A percentile compares a stretch with the other conserved stretches of the same genome.
Conservation (phyloP, 2,329 filamentous ascomycete genomes). For the Claviceps africana region DNA sequence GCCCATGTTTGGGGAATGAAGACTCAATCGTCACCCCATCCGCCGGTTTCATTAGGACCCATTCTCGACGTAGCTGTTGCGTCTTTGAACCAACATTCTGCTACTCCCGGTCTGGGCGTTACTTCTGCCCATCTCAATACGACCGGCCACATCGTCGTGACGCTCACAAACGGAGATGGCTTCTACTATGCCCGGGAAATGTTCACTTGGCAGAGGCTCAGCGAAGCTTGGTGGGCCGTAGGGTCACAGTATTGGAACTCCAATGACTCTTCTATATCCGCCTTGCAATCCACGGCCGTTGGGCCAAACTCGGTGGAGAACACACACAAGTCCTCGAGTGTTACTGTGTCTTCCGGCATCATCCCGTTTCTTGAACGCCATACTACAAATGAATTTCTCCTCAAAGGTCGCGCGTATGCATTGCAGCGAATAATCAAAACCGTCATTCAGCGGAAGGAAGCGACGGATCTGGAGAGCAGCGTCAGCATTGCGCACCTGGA, state of each 20-base stretch:
- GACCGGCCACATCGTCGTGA: conserved; percentile 73
- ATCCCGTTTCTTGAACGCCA: conserved; percentile 88
- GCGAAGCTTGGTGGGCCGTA: conserved; percentile 95
- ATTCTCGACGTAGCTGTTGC: conserved; percentile 77
- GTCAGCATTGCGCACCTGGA: conserved; percentile 92
- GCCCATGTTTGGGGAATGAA: conserved; percentile 91
- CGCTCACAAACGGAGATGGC: conserved; percentile 85
- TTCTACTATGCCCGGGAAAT: conserved; percentile 77
- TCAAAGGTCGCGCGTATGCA: conserved; percentile 84
- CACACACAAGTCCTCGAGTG: conserved; percentile 31
- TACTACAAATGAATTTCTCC: conserved; percentile 81
- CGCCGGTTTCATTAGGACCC: conserved; percentile 76
- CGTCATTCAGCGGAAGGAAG: conserved; percentile 75
- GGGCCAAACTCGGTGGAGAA: conserved; percentile 38
- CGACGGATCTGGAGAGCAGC: conserved; percentile 78
- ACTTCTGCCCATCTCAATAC: conserved; percentile 88
- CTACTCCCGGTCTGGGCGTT: conserved; percentile 67
- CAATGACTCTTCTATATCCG: conserved; percentile 76
- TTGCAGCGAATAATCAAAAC: conserved; percentile 84
- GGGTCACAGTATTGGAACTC: conserved; percentile 99
- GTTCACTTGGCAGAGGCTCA: conserved; percentile 89
- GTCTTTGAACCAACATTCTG: conserved; percentile 58
- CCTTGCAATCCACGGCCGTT: conserved; percentile 58
- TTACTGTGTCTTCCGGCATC: conserved; percentile 70
- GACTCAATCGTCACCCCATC: conserved; percentile 70